Evolutionary conservation across 192 early-diverging fungal genomes (phyloP), one percentile per base, ranked within the genome.

Genomic region (Linnemannia exigua): DNA sequence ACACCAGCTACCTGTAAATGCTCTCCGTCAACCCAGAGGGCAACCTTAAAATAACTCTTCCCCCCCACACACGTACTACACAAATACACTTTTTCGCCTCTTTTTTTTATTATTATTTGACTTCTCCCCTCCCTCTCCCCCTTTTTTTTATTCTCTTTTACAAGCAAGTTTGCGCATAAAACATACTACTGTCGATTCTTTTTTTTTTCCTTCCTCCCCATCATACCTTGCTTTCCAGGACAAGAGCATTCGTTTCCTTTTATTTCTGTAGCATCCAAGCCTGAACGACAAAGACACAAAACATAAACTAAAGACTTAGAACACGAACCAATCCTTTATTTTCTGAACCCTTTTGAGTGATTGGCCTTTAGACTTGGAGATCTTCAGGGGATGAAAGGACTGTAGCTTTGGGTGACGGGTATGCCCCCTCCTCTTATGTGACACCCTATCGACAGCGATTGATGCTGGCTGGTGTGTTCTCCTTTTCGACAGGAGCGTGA

Each of bases 1-100:
- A 84, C 72, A 79, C 84, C 77, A 77, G 78, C 78, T 86, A 86
- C 74, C 75, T 86, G 84, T 86, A 86, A 85, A 84, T 48, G 48
- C 36, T 19, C 73, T 33, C 2, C 35, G 8, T 35, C 72, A 35
- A 20, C 16, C 7, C n/a, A n/a, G n/a, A 6, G 41, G 41, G 41
- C 41, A 44, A 44, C 41, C 41, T 44, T 6, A 9, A 44, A 44
- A 44, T 25, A 20, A n/a, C 7, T 28, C 22, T n/a, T n/a, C 12
- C 54, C 28, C 31, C 14, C 58, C 58, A 31, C 25, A n/a, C 9
- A 44, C 58, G 3, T 63, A 12, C 58, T n/a, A 28, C 28, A 63
- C 58, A 63, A 63, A 63, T 63, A 63, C 71, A 33, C 71, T 54
- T 36, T 54, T n/a, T 20, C n/a, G n/a, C n/a, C n/a, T n/a, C n/a